Evolutionary conservation across 768 basidiomycete genomes (phyloP), one percentile per base, ranked within the genome.

Genomic region (Leccinum broughii): DNA sequence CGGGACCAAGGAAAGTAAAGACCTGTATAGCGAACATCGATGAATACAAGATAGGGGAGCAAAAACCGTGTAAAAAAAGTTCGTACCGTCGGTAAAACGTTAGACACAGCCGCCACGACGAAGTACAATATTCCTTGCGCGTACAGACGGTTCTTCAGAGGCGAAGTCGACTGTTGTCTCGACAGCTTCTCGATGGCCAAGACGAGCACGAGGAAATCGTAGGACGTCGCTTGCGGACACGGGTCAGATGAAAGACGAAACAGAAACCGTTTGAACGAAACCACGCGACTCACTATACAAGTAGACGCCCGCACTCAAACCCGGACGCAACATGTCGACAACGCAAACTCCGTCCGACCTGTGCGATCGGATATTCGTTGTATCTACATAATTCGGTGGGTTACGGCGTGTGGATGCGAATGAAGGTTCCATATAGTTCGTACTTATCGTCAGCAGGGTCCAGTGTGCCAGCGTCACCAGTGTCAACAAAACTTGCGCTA

Each of bases 41-140:
- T 14, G 15, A 49, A 49, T 49, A 49, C 7, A 32, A 2, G 4
- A 6, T 9, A 57, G 44, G 52, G 51, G 9, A 51, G 20, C 4
- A 20, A 10, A 24, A 11, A 0, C 5, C 3, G 32, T 3, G 13
- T 10, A 20, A 2, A 20, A 28, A 14, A 15, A 14, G 37, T 5
- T 3, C 53, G 0, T 7, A 66, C 68, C 59, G 53, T 55, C 30
- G 66, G 61, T 3, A 58, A 46, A 11, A 74, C 49, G 24, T 67
- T 69, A 5, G 62, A 34, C 2, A 71, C 2, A 10, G 63, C 58
- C 0, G 54, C 58, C 13, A 72, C 55, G 1, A 53, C 56, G 26
- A 71, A 72, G 37, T 72, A 67, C 11, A 57, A 7, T 8, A 73
- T 7, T 26, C 67, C 67, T 49, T 72, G 73, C 2, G 55, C 24